Base-by-base conservation (phyloP, 2,329 filamentous ascomycete genomes). In the Alternaria brassicae region DNA sequence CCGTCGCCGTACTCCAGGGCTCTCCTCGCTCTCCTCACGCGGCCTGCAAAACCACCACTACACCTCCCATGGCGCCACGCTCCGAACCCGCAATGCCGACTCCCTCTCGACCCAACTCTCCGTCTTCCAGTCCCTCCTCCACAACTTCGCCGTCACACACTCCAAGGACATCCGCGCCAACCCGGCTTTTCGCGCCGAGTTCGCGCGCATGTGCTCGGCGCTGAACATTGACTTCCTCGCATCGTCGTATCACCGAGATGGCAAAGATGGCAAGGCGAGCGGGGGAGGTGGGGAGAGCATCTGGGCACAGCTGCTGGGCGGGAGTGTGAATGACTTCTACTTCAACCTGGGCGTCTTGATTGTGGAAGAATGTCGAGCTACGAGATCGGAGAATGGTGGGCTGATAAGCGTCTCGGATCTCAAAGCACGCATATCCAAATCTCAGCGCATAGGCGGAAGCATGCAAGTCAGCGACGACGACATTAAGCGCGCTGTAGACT, bases 251-350 rank as follows among this genome's bases (percentile, higher is more conserved):
- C 70, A 73, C 64, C 69, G 85, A 81, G 68, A 87, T 84, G 71
- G 79, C 81, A 60, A 81, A 79, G 45, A 40, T 9, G 81, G 78
- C 34, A 83, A 81, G 6, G 81, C 82, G 17, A 79, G 76, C 15
- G 82, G 81, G 2, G 83, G 80, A 13, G 82, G 81, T 1, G 83
- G 80, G 1, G 86, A 87, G 17, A 95, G 90, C 58, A 88, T 97
- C 59, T 98, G 95, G 94, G 91, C 92, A 8, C 93, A 97, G 81
- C 87, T 98, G 63, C 85, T 98, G 19, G 95, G 95, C 28, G 88
- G 91, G 60, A 93, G 89, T 70, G 93, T 99, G 68, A 96, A 97
- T 76, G 95, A 99, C 78, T 99, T 99, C 76, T 99, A 98, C 81
- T 98, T 98, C 78, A 94, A 96, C 81, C 87, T 99, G 44, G 95